These are phyloP conservation scores for Lepidium aucheri DNA, from an alignment of 345 rosid species.

Conservation along the genomic window DNA sequence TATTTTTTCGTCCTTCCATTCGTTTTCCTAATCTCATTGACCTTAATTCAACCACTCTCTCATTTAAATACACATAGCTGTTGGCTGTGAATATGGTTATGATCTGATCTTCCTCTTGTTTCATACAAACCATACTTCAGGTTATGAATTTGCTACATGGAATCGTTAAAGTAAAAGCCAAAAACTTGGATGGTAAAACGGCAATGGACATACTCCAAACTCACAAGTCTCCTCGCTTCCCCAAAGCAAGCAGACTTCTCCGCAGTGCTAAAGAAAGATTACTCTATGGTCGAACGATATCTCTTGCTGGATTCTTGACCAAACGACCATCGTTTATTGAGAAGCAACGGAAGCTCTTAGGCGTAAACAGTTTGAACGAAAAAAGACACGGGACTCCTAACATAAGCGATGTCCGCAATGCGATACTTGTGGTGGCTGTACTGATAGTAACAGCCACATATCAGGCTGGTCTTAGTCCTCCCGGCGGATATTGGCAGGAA, in stretches of 20 bases:
- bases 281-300: neutral
- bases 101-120: no score
- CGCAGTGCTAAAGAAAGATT: neutral
- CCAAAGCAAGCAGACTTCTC: neutral
- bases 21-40: no score
- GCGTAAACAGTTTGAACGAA: neutral
- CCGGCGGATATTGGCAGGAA: conserved; percentile 26
- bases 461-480: conserved; percentile 30
- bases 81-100: no score
- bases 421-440: conserved; percentile 28
- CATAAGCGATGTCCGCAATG: neutral
- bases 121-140: neutral
- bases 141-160: conserved; percentile 11
- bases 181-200: conserved; percentile 20
- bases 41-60: no score
- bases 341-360: neutral
- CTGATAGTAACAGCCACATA: conserved; percentile 33
- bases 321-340: neutral
- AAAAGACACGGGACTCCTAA: neutral
- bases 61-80: no score
- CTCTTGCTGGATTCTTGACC: conserved; percentile 9
- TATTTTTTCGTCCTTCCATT: no score
- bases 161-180: conserved; percentile 14
- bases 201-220: conserved; percentile 21
- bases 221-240: neutral